phyloP scores from a whole-genome alignment of 2,329 filamentous ascomycete species.

The Microcera coccophila region DNA sequence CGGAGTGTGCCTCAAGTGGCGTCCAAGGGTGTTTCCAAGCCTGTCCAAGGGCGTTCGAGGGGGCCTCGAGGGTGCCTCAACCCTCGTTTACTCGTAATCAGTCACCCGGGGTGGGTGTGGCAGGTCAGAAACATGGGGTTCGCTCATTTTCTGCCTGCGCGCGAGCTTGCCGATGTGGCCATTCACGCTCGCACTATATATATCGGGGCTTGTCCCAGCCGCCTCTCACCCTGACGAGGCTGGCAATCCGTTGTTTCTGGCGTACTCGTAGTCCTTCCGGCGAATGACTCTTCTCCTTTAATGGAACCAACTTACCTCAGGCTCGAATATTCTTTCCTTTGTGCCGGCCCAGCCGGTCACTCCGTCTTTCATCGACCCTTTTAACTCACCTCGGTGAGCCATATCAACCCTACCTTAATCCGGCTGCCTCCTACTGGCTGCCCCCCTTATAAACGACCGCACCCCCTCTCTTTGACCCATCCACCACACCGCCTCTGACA shows the following conservation, averaged over 20 bases:
- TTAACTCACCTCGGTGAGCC: conserved; percentile 14
- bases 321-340: conserved; percentile 16
- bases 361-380: conserved; percentile 13
- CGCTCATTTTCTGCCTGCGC: background rate
- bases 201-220: background rate
- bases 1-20: too few species aligned
- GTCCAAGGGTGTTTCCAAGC: too few species aligned
- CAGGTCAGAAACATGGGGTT: too few species aligned
- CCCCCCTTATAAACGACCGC: background rate
- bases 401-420: background rate
- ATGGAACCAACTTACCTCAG: conserved; percentile 16
- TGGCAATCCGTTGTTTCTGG: background rate
- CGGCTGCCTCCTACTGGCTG: background rate
- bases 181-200: background rate
- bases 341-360: conserved; percentile 20
- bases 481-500: conserved; percentile 15
- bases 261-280: conserved; percentile 9
- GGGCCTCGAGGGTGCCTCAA: background rate
- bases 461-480: background rate
- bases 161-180: background rate
- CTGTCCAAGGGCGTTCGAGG: too few species aligned
- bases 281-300: conserved; percentile 24
- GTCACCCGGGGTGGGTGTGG: background rate
- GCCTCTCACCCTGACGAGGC: background rate
- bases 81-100: background rate